phyloP scores from a whole-genome alignment of 768 basidiomycete species.

The Sistotremastrum suecicum region DNA sequence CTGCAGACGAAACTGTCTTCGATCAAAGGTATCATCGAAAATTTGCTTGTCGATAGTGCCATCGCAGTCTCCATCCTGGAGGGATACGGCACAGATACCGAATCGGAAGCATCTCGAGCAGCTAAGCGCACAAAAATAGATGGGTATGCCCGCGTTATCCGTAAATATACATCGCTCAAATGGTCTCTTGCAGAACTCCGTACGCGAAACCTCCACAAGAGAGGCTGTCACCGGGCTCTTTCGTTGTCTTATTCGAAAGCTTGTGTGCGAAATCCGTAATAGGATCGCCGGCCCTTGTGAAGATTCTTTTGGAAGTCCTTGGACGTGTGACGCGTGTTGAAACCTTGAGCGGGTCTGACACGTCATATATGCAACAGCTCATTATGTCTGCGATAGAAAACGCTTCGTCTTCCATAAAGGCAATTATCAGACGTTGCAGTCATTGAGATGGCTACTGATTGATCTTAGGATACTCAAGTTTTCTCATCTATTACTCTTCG shows the following conservation, averaged over 20 bases:
- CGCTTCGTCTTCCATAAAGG: slow-evolving; percentile 40
- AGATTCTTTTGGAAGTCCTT: slow-evolving; percentile 58
- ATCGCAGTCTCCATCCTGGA: slow-evolving; percentile 41
- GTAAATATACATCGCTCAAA: background rate
- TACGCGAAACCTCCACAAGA: background rate
- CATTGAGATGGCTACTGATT: background rate
- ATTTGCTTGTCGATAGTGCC: slow-evolving; percentile 32
- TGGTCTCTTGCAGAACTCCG: background rate
- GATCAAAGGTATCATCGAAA: slow-evolving; percentile 36
- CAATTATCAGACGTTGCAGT: slow-evolving; percentile 16
- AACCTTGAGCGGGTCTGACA: slow-evolving; percentile 42
- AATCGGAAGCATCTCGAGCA: slow-evolving; percentile 25
- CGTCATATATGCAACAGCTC: slow-evolving; percentile 69
- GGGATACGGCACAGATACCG: background rate
- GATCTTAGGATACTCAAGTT: slow-evolving; percentile 36
- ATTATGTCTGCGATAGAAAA: slow-evolving; percentile 71
- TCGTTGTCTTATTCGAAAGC: slow-evolving; percentile 56
- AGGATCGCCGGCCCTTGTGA: slow-evolving; percentile 58
- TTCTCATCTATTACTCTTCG: slow-evolving; percentile 46
- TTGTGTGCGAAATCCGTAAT: slow-evolving; percentile 49
- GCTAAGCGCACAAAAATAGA: slow-evolving; percentile 52
- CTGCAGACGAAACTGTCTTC: slow-evolving; percentile 7
- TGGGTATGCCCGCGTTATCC: slow-evolving; percentile 23
- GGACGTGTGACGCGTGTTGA: slow-evolving; percentile 46
- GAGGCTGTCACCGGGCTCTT: slow-evolving; percentile 9